A percentile compares a stretch with the other conserved stretches of the same genome.
Conservation (phyloP, 2,329 filamentous ascomycete species). For the Colletotrichum lupini region DNA sequence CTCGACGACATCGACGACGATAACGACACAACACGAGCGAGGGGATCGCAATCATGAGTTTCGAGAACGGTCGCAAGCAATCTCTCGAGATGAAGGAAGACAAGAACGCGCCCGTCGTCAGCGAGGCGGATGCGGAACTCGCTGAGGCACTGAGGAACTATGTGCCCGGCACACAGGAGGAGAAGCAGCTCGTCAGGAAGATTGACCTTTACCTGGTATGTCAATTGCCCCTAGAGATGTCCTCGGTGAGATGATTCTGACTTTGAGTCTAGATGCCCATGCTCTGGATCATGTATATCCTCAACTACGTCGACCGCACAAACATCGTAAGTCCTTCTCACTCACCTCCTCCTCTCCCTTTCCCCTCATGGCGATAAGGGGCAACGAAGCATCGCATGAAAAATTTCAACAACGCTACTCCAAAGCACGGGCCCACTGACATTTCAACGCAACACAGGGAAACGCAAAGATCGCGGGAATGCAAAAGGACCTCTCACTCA, state of each 20-base stretch:
- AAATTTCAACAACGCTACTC: neutral
- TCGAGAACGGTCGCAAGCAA: slow-evolving; percentile 25
- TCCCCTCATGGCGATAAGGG: neutral
- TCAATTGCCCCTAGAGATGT: neutral
- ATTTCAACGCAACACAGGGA: slow-evolving; percentile 41
- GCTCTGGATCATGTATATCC: slow-evolving; percentile 40
- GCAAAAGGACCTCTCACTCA: slow-evolving; percentile 55
- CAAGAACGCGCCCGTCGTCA: slow-evolving; percentile 20
- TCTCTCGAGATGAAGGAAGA: slow-evolving; percentile 37
- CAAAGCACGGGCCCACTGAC: slow-evolving; percentile 3
- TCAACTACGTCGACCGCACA: slow-evolving; percentile 43
- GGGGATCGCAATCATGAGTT: neutral
- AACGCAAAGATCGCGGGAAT: slow-evolving; percentile 64
- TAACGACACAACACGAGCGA: neutral
- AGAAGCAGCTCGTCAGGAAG: slow-evolving; percentile 38
- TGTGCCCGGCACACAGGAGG: slow-evolving; percentile 39
- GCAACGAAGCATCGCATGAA: neutral
- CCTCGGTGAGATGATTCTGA: neutral
- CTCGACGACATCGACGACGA: too few relatives aligned
- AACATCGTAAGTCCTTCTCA: slow-evolving; percentile 41
- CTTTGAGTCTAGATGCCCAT: neutral
- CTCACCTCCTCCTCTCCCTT: neutral
- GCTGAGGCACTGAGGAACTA: slow-evolving; percentile 42
- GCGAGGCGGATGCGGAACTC: slow-evolving; percentile 38
- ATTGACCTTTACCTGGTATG: slow-evolving; percentile 33